Evolutionary conservation across 2,329 filamentous ascomycete species (phyloP), one percentile per base, ranked within the genome.

Genomic region (Apiospora malaysiana): DNA sequence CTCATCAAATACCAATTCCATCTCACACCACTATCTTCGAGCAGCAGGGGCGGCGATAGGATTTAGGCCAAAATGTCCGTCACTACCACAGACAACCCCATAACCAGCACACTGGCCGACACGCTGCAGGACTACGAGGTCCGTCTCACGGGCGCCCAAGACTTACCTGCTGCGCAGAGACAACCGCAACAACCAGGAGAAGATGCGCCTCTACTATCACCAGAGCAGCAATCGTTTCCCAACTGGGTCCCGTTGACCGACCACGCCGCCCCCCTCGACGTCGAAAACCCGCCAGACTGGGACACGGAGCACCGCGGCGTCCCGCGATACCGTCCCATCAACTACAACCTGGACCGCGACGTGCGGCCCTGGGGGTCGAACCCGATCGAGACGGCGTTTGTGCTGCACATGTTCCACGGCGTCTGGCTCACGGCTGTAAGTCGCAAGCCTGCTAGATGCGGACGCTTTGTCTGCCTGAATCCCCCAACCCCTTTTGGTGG

Each of bases 111-210:
- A 16, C 51, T 75, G n/a, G 56, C 70, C 32, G 69, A 74, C 46
- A 72, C 73, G 16, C 74, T 79, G 14, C 72, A 73, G 27, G 78
- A 80, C 72, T 80, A 80, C 71, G 76, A 77, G 23, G 75, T 80
- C 69, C 74, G 72, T 7, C 72, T 77, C 63, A 75, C 72, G n/a
- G 70, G 70, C 46, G 71, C 71, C 37, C 49, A 70, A 32, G 70
- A 71, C 45, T 66, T 75, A 37, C 71, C 72, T 12, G n/a, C 65
- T 10, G 65, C 65, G n/a, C 40, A 27, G 25, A 10, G 16, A 23
- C 56, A 40, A n/a, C 56, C 18, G 25, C 21, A 9, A 23, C 56
- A 40, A n/a, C 56, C 18, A 21, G 43, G 27, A 14, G 49, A 56
- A 32, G 32, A 16, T 21, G 51, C 40, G 12, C 65, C 65, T 1